Conservation (phyloP, 352 stramenopile genomes). For the Phytophthora colocasiae region DNA sequence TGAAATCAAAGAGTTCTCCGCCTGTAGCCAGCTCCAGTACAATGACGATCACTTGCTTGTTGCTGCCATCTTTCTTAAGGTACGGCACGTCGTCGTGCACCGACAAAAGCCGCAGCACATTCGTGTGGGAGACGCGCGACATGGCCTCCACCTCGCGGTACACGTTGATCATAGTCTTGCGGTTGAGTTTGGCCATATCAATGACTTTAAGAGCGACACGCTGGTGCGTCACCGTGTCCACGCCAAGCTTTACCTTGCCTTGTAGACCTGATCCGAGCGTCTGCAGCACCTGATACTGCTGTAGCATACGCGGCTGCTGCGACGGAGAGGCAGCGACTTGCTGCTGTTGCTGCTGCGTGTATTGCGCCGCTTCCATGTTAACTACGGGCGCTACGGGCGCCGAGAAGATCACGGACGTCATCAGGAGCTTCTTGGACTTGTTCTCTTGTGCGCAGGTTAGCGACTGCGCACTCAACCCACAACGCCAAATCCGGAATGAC, state of each 20-base stretch:
- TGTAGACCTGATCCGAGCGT: slow-evolving; percentile 84
- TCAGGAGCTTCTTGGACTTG: slow-evolving; percentile 7
- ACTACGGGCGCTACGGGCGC: slow-evolving; percentile 33
- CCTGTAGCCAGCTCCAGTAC: slow-evolving; percentile 89
- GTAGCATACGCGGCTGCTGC: slow-evolving; percentile 60
- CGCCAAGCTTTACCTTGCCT: slow-evolving; percentile 91
- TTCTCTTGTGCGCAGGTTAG: slow-evolving; percentile 18
- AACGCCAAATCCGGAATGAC: slow-evolving; percentile 16
- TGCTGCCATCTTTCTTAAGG: slow-evolving; percentile 74
- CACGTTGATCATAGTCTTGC: slow-evolving; percentile 84
- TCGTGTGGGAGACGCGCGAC: slow-evolving; percentile 82
- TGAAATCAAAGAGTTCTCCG: slow-evolving; percentile 93
- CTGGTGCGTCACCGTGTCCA: slow-evolving; percentile 80
- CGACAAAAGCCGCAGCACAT: slow-evolving; percentile 84
- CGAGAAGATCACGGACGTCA: slow-evolving; percentile 41
- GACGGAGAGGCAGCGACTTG: slow-evolving; percentile 4
- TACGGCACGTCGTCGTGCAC: slow-evolving; percentile 80
- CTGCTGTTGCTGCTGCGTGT: slow-evolving; percentile 13
- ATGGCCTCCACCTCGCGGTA: slow-evolving; percentile 92
- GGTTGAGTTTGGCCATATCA: slow-evolving; percentile 80
- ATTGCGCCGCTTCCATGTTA: slow-evolving; percentile 37
- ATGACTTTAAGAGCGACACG: slow-evolving; percentile 93
- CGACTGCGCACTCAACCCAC: slow-evolving; percentile 24
- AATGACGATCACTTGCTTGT: slow-evolving; percentile 87
- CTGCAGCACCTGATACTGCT: slow-evolving; percentile 78